Evolutionary conservation across 140 eudicot genomes (phyloP), one percentile per base, ranked within the genome.

Genomic region (Erigeron philadelphicus): DNA sequence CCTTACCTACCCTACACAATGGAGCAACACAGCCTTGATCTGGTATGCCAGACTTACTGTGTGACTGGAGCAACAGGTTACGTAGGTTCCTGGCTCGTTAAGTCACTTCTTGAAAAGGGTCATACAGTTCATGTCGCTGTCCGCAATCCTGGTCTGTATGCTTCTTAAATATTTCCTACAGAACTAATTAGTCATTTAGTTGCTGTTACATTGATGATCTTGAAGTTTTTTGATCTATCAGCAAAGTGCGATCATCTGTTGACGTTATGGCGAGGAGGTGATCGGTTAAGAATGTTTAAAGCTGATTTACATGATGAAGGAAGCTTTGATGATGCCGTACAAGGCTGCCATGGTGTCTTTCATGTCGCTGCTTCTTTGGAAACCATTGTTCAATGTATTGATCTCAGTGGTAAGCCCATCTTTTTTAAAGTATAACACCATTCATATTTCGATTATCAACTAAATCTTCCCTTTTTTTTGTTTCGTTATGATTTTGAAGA

Each of bases 341-440:
- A 66, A 57, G 88, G 86, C 45, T 91, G 95, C 68, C 53, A 72
- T 66, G 97, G 97, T n/a, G 84, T 91, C 11, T 91, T 91, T 69
- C 95, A 88, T 81, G 96, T 88, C 82, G 96, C 97, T 16, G 96
- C 97, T 63, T 71, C 88, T 0, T 82, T 91, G 96, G 87, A 91
- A 50, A 64, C 70, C 68, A 46, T 61, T 11, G 77, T 84, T 47
- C 66, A 43, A 50, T 61, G 74, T 25, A 38, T 65, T 31, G 72
- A 75, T 40, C 48, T 81, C 65, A 86, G 91, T 88, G 86, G 89
- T 88, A 80, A 75, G 31, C 41, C 19, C 38, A n/a, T 31, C 31
- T 16, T 7, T 0, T 18, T 4, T 11, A 13, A 19, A 12, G 16
- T 2, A 43, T n/a, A 31, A 11, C 4, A 55, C 15, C 43, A 5